A percentile compares a stretch with the other conserved stretches of the same genome.
Conservation (phyloP, 2,329 filamentous ascomycete genomes). For the Mollisiaceae sp. region DNA sequence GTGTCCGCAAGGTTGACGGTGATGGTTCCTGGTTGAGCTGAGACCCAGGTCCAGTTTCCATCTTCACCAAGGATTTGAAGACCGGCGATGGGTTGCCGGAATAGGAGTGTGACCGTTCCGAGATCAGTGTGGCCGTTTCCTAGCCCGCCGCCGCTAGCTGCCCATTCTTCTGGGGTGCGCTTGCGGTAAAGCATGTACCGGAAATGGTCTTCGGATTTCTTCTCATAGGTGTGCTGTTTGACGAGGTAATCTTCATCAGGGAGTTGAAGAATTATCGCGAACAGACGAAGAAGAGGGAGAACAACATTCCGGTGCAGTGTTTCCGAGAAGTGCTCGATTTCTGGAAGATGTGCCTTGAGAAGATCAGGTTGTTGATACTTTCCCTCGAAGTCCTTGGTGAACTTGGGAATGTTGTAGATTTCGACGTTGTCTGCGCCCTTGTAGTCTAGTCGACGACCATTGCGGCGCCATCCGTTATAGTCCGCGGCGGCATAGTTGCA, state of each 20-base stretch:
- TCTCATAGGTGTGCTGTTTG: conserved; percentile 60
- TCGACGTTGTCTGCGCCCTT: conserved; percentile 57
- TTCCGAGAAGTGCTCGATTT: conserved; percentile 58
- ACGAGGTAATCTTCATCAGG: conserved; percentile 63
- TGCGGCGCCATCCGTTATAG: conserved; percentile 61
- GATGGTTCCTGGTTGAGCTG: conserved; percentile 54
- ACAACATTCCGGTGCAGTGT: conserved; percentile 60
- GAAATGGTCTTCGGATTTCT: conserved; percentile 64
- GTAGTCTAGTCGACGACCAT: conserved; percentile 42
- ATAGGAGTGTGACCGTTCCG: conserved; percentile 60
- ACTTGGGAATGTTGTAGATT: conserved; percentile 66
- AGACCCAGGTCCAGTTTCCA: conserved; percentile 56
- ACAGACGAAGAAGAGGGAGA: conserved; percentile 60
- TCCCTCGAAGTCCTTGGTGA: conserved; percentile 52
- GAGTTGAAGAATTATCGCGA: conserved; percentile 65
- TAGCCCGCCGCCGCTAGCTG: conserved; percentile 50
- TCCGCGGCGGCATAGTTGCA: conserved; percentile 56
- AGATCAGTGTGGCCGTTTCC: conserved; percentile 60
- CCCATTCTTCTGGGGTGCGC: conserved; percentile 54
- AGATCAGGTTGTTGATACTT: conserved; percentile 50
- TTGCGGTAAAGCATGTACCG: conserved; percentile 65
- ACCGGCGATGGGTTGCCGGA: conserved; percentile 62
- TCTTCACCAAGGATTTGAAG: conserved; percentile 59
- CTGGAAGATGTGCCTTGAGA: conserved; percentile 53
- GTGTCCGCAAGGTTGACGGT: conserved; percentile 58